These are phyloP conservation scores for Serendipita sp. DNA, from an alignment of 768 basidiomycete species.

Conservation along the genomic window DNA sequence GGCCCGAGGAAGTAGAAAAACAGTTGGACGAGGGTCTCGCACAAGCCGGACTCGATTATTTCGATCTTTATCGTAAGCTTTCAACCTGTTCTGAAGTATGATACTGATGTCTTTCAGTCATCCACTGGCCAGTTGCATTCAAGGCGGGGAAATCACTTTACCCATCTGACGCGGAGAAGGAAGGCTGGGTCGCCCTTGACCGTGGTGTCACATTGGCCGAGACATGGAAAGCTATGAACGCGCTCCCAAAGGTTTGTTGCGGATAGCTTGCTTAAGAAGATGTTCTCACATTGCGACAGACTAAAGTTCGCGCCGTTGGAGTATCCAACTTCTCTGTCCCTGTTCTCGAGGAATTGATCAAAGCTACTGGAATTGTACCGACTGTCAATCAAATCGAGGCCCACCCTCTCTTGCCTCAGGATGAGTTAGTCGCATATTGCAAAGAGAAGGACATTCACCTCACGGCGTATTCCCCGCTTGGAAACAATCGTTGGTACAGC, in stretches of 20 bases:
- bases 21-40: constrained; percentile 61
- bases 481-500: constrained; percentile 49
- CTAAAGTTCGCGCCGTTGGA: constrained; percentile 46
- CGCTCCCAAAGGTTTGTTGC: constrained; percentile 44
- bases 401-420: constrained; percentile 66
- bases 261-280: neutral
- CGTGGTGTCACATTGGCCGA: constrained; percentile 45
- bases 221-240: constrained; percentile 71
- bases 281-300: constrained; percentile 19
- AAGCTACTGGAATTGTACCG: constrained; percentile 58
- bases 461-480: constrained; percentile 56
- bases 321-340: constrained; percentile 69
- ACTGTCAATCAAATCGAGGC: constrained; percentile 70
- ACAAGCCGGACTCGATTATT: constrained; percentile 57
- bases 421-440: constrained; percentile 55
- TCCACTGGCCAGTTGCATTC: constrained; percentile 74
- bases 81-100: neutral
- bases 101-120: constrained; percentile 27
- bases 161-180: constrained; percentile 34
- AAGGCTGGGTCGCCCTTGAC: constrained; percentile 40
- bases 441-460: constrained; percentile 55
- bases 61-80: constrained; percentile 62
- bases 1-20: constrained; percentile 48
- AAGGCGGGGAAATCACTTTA: constrained; percentile 36
- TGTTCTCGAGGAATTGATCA: constrained; percentile 49